Percentiles rank a stretch among this genome's conserved stretches.
Conservation (phyloP, 306 rosid genomes). For the Styphnolobium japonicum region DNA sequence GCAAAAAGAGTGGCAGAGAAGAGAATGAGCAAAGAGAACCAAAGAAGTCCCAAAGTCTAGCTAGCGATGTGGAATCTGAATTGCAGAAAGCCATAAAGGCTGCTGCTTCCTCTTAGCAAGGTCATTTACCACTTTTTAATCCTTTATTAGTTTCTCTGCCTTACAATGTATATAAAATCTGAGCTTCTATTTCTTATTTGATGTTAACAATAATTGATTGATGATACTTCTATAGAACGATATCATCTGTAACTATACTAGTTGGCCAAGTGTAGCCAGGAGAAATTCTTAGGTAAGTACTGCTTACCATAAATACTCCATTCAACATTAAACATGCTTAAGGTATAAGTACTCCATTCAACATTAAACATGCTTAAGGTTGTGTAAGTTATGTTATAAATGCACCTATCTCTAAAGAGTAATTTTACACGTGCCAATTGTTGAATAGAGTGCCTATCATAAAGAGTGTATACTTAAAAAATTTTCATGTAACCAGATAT, state of each 20-base stretch:
- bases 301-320: no score
- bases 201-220: neutral
- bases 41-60: slow-evolving; percentile 38
- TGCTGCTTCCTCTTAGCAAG: slow-evolving; percentile 61
- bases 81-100: slow-evolving; percentile 85
- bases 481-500: no score
- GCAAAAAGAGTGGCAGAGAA: slow-evolving; percentile 43
- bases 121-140: slow-evolving; percentile 27
- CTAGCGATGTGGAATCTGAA: slow-evolving; percentile 68
- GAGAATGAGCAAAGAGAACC: slow-evolving; percentile 45
- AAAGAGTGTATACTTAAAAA: no score
- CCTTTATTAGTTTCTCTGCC: slow-evolving; percentile 13
- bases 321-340: no score
- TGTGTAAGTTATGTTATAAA: no score
- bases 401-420: no score
- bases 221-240: neutral
- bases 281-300: no score
- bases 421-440: no score
- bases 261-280: neutral
- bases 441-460: no score
- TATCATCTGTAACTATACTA: neutral
- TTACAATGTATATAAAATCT: slow-evolving; percentile 35
- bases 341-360: no score
- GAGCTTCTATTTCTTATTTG: slow-evolving; percentile 8
- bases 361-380: no score